Evolutionary conservation across 106 monocot genomes (phyloP), one percentile per base, ranked within the genome.

Genomic region (Phalaenopsis aphrodite): DNA sequence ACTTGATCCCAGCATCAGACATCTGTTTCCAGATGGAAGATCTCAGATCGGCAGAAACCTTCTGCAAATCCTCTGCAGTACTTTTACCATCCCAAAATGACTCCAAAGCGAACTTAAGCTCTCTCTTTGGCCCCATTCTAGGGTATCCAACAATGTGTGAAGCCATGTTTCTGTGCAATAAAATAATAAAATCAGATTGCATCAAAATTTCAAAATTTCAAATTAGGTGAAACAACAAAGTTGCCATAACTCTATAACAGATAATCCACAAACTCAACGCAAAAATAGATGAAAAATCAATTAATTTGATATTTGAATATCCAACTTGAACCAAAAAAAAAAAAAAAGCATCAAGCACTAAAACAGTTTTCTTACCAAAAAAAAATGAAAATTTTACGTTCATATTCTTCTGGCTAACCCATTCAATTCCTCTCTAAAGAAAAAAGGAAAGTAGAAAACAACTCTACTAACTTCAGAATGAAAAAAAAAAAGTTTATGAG

Each of bases 81-180:
- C 83, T 85, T 81, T 90, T 90, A 17, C 85, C 85, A 81, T 90
- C 90, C 90, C 90, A 87, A 78, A 87, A 87, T 21, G 90, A 90
- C 69, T 87, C 90, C 64, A 90, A 66, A 39, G 90, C 90, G 79
- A 90, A 90, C 85, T 90, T 90, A 55, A 87, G 90, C 81, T 90
- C 90, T 85, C 90, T 90, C 87, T 90, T 87, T 21, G 90, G 87
- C 42, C 87, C 90, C 90, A 90, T 90, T 17, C 90, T 85, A 37
- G 87, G 90, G 69, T 90, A 90, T 77, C 90, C 90, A 83, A 90
- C 87, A 79, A 90, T 85, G 79, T 87, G 90, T 75, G 90, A 90
- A 8, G 87, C 90, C 87, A 90, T 90, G 24, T 90, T 79, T 83
- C 77, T 82, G 42, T 39, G 61, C 39, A 66, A 42, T n/a, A 42